These are phyloP conservation scores for Globisporangium acanthophoron DNA, from an alignment of 352 stramenopile species.

Conservation along the genomic window DNA sequence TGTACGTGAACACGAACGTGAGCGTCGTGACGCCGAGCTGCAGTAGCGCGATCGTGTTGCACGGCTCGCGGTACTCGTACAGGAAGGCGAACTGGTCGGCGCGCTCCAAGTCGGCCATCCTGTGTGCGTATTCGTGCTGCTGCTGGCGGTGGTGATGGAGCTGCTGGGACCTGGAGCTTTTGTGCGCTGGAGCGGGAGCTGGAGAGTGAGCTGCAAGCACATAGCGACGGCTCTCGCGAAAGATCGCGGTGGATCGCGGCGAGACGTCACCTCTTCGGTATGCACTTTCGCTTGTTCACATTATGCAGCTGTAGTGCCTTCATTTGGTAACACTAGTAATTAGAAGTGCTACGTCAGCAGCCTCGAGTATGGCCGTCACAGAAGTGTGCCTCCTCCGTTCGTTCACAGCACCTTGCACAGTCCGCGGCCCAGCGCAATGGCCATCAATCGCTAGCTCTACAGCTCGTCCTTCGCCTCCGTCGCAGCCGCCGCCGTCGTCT, in stretches of 20 bases:
- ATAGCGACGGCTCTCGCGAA: no score
- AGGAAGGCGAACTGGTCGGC: constrained; percentile 71
- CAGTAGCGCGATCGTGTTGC: constrained; percentile 75
- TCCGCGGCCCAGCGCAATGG: no score
- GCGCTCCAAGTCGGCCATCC: constrained; percentile 69
- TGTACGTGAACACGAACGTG: constrained; percentile 80
- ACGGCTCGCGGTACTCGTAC: constrained; percentile 81
- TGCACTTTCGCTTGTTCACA: no score
- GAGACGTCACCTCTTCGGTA: no score
- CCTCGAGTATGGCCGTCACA: no score
- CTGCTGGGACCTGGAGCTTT: not conserved
- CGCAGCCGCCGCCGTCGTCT: not conserved
- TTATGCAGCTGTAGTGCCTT: no score
- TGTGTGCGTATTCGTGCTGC: not conserved
- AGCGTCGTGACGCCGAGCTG: constrained; percentile 61
- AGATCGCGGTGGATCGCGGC: no score
- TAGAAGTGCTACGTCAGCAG: no score
- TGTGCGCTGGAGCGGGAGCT: not conserved
- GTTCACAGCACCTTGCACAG: no score
- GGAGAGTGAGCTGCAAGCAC: not conserved
- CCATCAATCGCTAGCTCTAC: not conserved
- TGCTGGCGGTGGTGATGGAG: not conserved
- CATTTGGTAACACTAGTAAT: no score
- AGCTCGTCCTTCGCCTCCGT: constrained; percentile 13
- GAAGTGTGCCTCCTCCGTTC: no score